These are phyloP conservation scores for Fusarium keratoplasticum DNA, from an alignment of 2,329 filamentous ascomycete species.

Conservation along the genomic window DNA sequence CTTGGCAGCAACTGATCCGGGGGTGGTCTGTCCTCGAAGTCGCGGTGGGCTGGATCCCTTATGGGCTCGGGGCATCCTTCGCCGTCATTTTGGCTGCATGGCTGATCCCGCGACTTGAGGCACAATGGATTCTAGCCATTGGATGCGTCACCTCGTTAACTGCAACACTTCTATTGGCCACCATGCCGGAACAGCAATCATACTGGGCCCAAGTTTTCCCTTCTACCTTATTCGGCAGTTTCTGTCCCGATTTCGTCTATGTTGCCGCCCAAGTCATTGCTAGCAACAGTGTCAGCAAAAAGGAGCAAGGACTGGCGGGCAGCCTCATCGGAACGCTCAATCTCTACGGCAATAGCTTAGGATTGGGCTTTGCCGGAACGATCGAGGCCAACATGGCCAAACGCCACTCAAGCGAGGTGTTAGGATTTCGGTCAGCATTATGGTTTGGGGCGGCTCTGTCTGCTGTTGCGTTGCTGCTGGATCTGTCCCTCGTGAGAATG, in stretches of 20 bases:
- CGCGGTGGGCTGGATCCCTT: constrained; percentile 52
- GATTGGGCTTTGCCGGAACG: constrained; percentile 47
- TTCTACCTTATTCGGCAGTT: constrained; percentile 45
- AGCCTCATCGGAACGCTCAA: constrained; percentile 57
- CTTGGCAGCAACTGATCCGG: constrained; percentile 57
- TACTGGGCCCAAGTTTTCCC: constrained; percentile 56
- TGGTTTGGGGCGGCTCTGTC: constrained; percentile 55
- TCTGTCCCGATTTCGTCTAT: constrained; percentile 60
- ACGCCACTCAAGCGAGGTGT: constrained; percentile 27
- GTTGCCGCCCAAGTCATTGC: constrained; percentile 64
- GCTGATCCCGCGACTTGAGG: constrained; percentile 57
- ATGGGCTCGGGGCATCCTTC: constrained; percentile 52
- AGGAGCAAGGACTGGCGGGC: constrained; percentile 62
- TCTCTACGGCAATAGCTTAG: constrained; percentile 45
- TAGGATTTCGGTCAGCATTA: constrained; percentile 53
- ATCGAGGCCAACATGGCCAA: constrained; percentile 41
- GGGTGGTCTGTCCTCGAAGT: constrained; percentile 54
- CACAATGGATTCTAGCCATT: constrained; percentile 60
- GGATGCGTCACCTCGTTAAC: constrained; percentile 47
- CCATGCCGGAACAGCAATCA: constrained; percentile 56
- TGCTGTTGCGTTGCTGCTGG: constrained; percentile 48
- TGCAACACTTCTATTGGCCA: constrained; percentile 46
- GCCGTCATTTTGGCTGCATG: constrained; percentile 57
- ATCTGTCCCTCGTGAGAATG: constrained; percentile 53
- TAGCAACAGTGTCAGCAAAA: constrained; percentile 59